phyloP scores from a whole-genome alignment of 129 eudicot genomes.

The Erigeron canadensis region DNA sequence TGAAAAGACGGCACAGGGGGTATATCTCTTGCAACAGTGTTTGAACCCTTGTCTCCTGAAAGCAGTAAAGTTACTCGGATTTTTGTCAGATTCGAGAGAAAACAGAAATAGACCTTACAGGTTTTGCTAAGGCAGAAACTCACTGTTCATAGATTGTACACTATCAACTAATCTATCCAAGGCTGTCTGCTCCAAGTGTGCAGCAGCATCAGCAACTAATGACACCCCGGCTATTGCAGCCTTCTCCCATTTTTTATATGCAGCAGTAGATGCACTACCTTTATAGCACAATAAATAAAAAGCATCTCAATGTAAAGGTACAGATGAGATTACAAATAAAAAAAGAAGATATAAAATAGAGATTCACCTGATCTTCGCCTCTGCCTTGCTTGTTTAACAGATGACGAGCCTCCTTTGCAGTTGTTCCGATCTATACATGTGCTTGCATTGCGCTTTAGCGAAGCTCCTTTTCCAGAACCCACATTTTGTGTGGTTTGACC shows the following conservation, averaged over 20 bases:
- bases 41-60: conserved; percentile 43
- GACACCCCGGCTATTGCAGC: conserved; percentile 99
- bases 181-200: conserved; percentile 77
- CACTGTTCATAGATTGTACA: conserved; percentile 42
- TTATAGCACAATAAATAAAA: conserved; percentile 17
- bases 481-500: conserved; percentile 46
- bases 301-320: neutral
- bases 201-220: conserved; percentile 98
- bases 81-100: no score
- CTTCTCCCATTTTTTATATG: conserved; percentile 88
- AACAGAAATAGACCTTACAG: neutral
- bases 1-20: conserved; percentile 35
- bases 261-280: conserved; percentile 63
- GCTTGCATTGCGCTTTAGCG: conserved; percentile 45
- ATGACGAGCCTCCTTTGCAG: conserved; percentile 54
- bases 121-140: conserved; percentile 17
- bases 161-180: conserved; percentile 43
- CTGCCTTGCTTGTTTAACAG: conserved; percentile 46
- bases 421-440: conserved; percentile 49
- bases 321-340: neutral
- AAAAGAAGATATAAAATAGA: neutral
- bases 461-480: conserved; percentile 58
- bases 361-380: conserved; percentile 54
- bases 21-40: conserved; percentile 36
- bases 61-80: neutral